Base-by-base conservation (phyloP, 768 basidiomycete genomes). In the Mycena albidolilacea region DNA sequence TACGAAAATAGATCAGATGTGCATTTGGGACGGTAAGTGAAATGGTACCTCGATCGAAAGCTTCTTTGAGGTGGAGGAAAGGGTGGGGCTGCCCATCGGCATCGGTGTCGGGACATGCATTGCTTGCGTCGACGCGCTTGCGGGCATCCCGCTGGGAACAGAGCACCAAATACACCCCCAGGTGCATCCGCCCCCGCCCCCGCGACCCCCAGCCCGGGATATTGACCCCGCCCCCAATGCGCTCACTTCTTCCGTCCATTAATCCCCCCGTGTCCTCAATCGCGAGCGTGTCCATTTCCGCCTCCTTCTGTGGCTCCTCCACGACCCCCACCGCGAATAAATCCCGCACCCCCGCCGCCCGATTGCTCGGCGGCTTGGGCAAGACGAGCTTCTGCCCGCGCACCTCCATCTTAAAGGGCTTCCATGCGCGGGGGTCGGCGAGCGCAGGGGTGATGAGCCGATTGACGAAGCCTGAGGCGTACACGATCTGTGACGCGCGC, bases 401-500 rank as follows among this genome's bases (percentile, higher is more conserved):
- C 41, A 43, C 41, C 41, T 43, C 41, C 41, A 8, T 43, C 9
- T 12, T 8, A 4, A 43, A 95, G 7, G 94, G 90, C 79, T 96
- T 97, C 96, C 95, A 97, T 0, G 90, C 90, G 76, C 70, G 70
- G 37, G 74, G 70, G 67, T 95, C 95, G 0, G 87, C 79, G 1
- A 91, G 81, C 0, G 86, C 79, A 14, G 79, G 70, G 0, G 90
- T 87, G 2, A 87, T 83, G 62, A 92, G 83, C 37, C 92, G 91
- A 79, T 95, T 95, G 78, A 96, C 85, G 78, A 97, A 94, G 0
- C 94, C 93, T 35, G 89, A 85, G 73, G 90, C 88, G 75, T 92
- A 91, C 14, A 95, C 85, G 67, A 96, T 92, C 81, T 97, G 95
- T 2, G 95, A 96, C 0, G 91, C 84, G 17, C 94, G 88, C 76